Evolutionary conservation across 2,329 filamentous ascomycete species (phyloP).

Genomic region (Chrysoporthe puriensis): DNA sequence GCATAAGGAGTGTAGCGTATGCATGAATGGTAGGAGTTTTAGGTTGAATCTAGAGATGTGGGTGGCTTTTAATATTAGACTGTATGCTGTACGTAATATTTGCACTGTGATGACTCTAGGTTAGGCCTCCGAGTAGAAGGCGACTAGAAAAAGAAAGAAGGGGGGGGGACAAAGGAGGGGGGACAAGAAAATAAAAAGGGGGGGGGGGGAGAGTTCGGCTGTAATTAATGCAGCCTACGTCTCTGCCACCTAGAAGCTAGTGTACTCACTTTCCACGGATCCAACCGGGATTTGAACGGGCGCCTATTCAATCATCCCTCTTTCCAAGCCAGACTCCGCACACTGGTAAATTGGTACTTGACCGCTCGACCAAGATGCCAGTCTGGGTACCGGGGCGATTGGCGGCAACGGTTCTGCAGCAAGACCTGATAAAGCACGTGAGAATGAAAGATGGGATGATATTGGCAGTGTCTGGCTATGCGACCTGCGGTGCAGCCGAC

Average conservation of each 20-base stretch:
- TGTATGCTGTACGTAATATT: not conserved
- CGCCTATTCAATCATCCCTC: not conserved
- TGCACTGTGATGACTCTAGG: not conserved
- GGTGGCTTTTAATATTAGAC: too few relatives aligned
- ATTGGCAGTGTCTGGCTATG: not conserved
- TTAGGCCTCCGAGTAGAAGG: too few relatives aligned
- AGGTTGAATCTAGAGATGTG: not conserved
- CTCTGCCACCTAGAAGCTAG: not conserved
- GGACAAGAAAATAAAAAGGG: not conserved
- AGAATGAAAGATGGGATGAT: not conserved
- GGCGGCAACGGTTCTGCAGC: not conserved
- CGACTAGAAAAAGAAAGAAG: not conserved
- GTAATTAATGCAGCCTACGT: not conserved
- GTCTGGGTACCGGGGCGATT: not conserved
- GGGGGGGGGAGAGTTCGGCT: not conserved
- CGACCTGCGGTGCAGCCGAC: not conserved
- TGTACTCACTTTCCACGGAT: conserved; percentile 2
- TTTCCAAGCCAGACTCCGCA: conserved; percentile 8
- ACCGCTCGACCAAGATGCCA: not conserved
- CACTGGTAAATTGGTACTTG: not conserved
- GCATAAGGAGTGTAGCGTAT: not conserved
- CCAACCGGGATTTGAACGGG: not conserved
- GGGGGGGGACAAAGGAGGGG: not conserved
- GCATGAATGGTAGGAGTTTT: conserved; percentile 2
- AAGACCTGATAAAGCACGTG: not conserved